Conservation (phyloP, 208 protist genomes). For the Acanthamoeba healyi region DNA sequence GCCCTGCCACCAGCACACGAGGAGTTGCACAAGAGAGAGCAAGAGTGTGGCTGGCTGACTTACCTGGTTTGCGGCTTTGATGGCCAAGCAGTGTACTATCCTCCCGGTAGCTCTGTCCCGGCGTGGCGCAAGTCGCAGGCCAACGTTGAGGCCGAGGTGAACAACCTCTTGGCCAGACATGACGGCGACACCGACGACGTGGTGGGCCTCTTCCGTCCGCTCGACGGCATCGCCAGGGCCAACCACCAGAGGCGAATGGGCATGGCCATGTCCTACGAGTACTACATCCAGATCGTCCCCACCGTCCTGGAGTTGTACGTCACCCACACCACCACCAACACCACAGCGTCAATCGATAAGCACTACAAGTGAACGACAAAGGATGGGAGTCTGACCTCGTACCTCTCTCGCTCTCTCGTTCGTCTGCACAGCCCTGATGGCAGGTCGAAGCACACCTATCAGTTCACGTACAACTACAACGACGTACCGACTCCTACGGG, state of each 20-base stretch:
- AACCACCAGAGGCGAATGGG: neutral
- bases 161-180: neutral
- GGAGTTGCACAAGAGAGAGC: no score
- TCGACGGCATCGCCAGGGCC: constrained; percentile 28
- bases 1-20: no score
- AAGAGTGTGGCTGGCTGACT: neutral
- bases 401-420: neutral
- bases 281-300: constrained; percentile 71
- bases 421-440: neutral
- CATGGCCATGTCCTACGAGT: constrained; percentile 51
- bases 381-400: neutral
- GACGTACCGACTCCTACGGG: neutral
- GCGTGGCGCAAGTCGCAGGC: neutral
- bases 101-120: neutral
- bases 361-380: neutral
- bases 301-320: constrained; percentile 50
- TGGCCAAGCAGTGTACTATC: neutral
- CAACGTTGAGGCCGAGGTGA: constrained; percentile 9
- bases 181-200: neutral
- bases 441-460: constrained; percentile 58
- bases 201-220: constrained; percentile 45
- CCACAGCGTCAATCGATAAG: neutral
- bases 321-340: neutral
- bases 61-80: neutral
- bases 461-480: constrained; percentile 71